Evolutionary conservation across 129 eudicot genomes (phyloP).

Genomic region (Flaveria sonorensis): DNA sequence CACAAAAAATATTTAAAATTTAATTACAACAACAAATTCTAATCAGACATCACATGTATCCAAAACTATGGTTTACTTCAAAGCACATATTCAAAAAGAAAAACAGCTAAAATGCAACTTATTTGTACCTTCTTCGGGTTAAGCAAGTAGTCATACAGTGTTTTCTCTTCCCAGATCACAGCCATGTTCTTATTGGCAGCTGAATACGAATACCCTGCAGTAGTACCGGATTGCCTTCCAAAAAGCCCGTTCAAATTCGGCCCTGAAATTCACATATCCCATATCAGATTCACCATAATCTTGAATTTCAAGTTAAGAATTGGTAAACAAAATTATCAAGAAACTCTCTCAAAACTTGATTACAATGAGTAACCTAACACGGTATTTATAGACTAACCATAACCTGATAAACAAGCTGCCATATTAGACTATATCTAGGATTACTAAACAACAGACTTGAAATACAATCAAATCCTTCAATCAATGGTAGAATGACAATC

Average conservation of each 20-base stretch:
- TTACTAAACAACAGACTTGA: too few species aligned
- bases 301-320: too few species aligned
- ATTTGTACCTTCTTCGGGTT: slow-evolving; percentile 79
- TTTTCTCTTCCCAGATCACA: slow-evolving; percentile 74
- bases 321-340: too few species aligned
- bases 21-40: neutral
- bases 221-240: slow-evolving; percentile 86
- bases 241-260: slow-evolving; percentile 89
- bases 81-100: neutral
- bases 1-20: neutral
- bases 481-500: too few species aligned
- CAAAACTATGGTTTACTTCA: neutral
- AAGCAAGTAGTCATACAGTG: slow-evolving; percentile 80
- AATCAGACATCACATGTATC: neutral
- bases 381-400: too few species aligned
- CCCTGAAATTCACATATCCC: slow-evolving; percentile 41
- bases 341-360: too few species aligned
- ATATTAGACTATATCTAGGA: too few species aligned
- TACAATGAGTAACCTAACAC: too few species aligned
- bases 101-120: neutral
- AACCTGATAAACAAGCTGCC: too few species aligned
- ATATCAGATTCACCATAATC: slow-evolving; percentile 7
- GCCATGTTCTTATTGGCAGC: slow-evolving; percentile 85
- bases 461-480: too few species aligned
- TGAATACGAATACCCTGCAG: slow-evolving; percentile 84